A percentile compares a stretch with the other conserved stretches of the same genome.
These are phyloP conservation scores for Xylaria venustula DNA, from an alignment of 495 filamentous ascomycete genomes.

Conservation along the genomic window DNA sequence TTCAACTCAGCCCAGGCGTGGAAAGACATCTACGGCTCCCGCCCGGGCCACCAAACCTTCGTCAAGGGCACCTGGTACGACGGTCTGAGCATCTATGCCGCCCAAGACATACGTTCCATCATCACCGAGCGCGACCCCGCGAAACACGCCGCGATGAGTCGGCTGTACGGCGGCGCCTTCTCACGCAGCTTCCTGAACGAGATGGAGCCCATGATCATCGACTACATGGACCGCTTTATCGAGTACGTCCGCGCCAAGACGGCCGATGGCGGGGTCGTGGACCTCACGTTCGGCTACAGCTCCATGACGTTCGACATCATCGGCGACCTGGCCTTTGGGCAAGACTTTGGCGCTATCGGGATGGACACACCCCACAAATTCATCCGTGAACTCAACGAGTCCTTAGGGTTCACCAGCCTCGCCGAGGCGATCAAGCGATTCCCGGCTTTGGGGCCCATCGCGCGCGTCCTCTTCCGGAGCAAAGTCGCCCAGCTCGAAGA, in stretches of 20 bases:
- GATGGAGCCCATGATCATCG: slow-evolving; percentile 46
- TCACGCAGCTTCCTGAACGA: slow-evolving; percentile 44
- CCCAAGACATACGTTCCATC: slow-evolving; percentile 9
- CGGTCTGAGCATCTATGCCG: slow-evolving; percentile 12
- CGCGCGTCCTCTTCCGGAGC: neutral
- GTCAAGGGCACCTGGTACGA: slow-evolving; percentile 35
- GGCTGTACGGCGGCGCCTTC: slow-evolving; percentile 50
- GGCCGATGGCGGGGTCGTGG: too few relatives aligned
- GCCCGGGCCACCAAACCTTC: slow-evolving; percentile 27
- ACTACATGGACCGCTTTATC: slow-evolving; percentile 42
- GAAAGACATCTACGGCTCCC: slow-evolving; percentile 51
- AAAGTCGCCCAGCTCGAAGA: neutral
- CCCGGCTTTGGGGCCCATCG: neutral
- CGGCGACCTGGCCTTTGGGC: slow-evolving; percentile 30
- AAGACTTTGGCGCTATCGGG: slow-evolving; percentile 36
- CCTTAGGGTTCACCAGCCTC: too few relatives aligned
- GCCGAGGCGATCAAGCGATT: too few relatives aligned
- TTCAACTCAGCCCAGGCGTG: slow-evolving; percentile 49
- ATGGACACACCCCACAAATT: slow-evolving; percentile 7
- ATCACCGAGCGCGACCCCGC: slow-evolving; percentile 34
- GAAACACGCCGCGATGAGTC: slow-evolving; percentile 44
- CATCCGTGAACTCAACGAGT: too few relatives aligned
- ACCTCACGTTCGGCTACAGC: slow-evolving; percentile 6
- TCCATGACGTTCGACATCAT: slow-evolving; percentile 30
- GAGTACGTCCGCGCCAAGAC: slow-evolving; percentile 33